A percentile compares a stretch with the other conserved stretches of the same genome.
Evolutionary conservation across 2,329 filamentous ascomycete species (phyloP).

Genomic region (Microsporum audouinii): DNA sequence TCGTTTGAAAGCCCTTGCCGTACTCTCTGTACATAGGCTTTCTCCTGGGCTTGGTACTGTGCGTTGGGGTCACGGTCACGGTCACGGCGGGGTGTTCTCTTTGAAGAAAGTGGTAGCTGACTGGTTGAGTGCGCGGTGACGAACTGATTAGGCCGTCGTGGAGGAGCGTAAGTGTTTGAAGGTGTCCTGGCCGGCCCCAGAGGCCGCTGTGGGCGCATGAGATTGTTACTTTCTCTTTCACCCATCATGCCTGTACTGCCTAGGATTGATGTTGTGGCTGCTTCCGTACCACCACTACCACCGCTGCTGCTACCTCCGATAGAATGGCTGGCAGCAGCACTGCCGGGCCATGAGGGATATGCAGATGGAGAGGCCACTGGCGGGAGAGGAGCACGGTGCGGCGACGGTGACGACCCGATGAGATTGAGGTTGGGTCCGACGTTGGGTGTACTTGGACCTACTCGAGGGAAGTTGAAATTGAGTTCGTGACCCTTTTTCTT

Average conservation of each 20-base stretch:
- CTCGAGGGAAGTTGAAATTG: neutral
- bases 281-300: conserved; percentile 1
- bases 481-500: neutral
- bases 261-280: neutral
- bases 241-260: neutral
- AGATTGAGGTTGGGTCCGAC: neutral
- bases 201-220: conserved; percentile 51
- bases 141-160: conserved; percentile 43
- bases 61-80: conserved; percentile 53
- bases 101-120: conserved; percentile 47
- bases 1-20: conserved; percentile 62
- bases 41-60: conserved; percentile 73
- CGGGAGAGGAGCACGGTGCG: neutral
- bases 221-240: neutral
- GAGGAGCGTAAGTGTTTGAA: conserved; percentile 65
- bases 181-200: conserved; percentile 59
- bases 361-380: conserved; percentile 2
- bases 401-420: neutral
- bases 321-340: conserved; percentile 2
- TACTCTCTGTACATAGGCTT: conserved; percentile 86
- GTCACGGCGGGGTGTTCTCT: conserved; percentile 26
- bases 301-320: neutral
- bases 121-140: conserved; percentile 38
- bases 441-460: neutral
- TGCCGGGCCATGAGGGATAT: conserved; percentile 12